A percentile compares a stretch with the other conserved stretches of the same genome.
Evolutionary conservation across 192 early-diverging fungal species (phyloP).

Genomic region (Chytriomyces sp.): DNA sequence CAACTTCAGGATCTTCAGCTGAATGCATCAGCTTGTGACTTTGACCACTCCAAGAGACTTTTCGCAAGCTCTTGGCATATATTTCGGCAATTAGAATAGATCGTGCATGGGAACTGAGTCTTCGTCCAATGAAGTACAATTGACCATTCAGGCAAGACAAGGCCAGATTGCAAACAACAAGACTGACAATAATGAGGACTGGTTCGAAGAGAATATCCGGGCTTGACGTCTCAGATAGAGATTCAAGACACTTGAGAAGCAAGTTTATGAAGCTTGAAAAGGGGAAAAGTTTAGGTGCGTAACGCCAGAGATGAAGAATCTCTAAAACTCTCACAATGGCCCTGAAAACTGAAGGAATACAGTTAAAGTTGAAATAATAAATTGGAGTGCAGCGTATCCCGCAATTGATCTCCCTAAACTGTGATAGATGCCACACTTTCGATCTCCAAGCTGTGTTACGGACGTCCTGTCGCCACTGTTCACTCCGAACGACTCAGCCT

Average conservation of each 20-base stretch:
- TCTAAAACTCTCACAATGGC: conserved; percentile 18
- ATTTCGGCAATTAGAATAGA: conserved; percentile 36
- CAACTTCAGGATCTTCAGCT: conserved; percentile 12
- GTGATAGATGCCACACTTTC: not conserved
- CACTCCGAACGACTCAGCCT: not conserved
- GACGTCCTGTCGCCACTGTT: not conserved
- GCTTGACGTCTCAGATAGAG: conserved; percentile 22
- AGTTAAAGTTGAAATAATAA: conserved; percentile 1
- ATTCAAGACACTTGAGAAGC: conserved; percentile 40
- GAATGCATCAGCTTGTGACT: not conserved
- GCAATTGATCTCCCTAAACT: not conserved
- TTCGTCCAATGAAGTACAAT: conserved; percentile 40
- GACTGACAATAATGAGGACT: conserved; percentile 28
- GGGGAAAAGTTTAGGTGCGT: conserved; percentile 18
- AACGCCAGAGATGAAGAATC: not conserved
- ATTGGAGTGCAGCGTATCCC: conserved; percentile 4
- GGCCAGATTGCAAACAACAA: conserved; percentile 33
- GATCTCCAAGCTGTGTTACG: not conserved
- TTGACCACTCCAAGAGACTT: conserved; percentile 10
- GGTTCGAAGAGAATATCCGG: not conserved
- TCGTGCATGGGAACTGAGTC: conserved; percentile 38
- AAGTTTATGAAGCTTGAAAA: conserved; percentile 45
- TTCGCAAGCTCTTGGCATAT: conserved; percentile 39
- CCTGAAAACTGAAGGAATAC: conserved; percentile 29
- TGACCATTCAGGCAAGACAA: conserved; percentile 40